Percentiles rank a stretch among this genome's conserved stretches.
Evolutionary conservation across 495 filamentous ascomycete species (phyloP).

Genomic region (Talaromyces proteolyticus): DNA sequence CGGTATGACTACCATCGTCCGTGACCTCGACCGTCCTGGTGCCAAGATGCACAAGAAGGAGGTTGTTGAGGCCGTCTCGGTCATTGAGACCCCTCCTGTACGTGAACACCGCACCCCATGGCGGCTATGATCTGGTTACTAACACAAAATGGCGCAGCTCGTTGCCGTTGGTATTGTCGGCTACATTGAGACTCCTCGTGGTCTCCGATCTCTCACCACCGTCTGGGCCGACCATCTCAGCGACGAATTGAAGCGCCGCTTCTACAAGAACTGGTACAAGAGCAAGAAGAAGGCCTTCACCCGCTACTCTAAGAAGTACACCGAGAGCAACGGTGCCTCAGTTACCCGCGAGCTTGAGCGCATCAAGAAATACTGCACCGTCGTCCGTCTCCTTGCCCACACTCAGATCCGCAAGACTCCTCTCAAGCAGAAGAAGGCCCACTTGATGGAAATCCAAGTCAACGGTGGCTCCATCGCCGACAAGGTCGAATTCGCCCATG

Average conservation of each 20-base stretch:
- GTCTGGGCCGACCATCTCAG: slow-evolving; percentile 99
- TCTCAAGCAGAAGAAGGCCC: slow-evolving; percentile 99
- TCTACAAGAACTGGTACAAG: slow-evolving; percentile 99
- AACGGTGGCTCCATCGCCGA: slow-evolving; percentile 92
- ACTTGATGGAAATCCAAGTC: slow-evolving; percentile 99
- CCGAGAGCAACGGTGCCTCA: slow-evolving; percentile 79
- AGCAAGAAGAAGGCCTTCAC: slow-evolving; percentile 99
- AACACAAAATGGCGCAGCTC: slow-evolving; percentile 62
- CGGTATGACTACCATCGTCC: slow-evolving; percentile 99
- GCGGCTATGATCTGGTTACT: slow-evolving; percentile 16
- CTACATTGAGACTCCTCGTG: slow-evolving; percentile 99
- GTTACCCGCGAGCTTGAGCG: slow-evolving; percentile 97
- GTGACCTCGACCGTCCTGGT: slow-evolving; percentile 98
- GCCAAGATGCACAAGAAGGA: slow-evolving; percentile 99
- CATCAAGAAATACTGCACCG: slow-evolving; percentile 99
- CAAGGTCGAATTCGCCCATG: slow-evolving; percentile 93
- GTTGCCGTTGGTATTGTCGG: slow-evolving; percentile 98
- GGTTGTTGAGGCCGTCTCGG: slow-evolving; percentile 96
- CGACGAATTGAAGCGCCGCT: slow-evolving; percentile 97
- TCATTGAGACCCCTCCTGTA: slow-evolving; percentile 99
- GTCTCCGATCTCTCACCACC: slow-evolving; percentile 98
- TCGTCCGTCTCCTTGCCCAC: slow-evolving; percentile 98
- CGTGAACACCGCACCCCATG: slow-evolving; percentile 28
- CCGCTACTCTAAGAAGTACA: slow-evolving; percentile 99
- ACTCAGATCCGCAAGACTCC: slow-evolving; percentile 99